Conservation (phyloP, 2,329 filamentous ascomycete genomes). For the Pseudophaeomoniella oleicola region DNA sequence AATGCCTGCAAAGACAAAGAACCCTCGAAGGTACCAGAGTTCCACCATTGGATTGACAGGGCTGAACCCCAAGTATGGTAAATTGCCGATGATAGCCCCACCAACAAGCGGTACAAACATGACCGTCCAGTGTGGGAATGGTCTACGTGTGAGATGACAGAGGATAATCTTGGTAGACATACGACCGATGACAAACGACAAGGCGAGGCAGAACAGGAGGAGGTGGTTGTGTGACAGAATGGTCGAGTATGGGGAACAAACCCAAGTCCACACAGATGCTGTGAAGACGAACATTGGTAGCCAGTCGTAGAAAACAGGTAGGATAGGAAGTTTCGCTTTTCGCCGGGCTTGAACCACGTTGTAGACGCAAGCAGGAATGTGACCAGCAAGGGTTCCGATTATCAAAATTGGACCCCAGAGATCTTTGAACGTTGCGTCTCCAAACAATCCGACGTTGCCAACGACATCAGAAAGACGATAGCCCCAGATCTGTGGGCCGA, state of each 20-base stretch:
- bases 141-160: conserved; percentile 80
- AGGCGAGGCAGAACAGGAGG: conserved; percentile 78
- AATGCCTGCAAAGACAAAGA: conserved; percentile 69
- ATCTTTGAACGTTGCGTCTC: conserved; percentile 64
- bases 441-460: conserved; percentile 47
- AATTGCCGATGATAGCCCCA: conserved; percentile 68
- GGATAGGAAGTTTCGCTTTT: conserved; percentile 55
- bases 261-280: conserved; percentile 70
- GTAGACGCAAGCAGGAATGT: conserved; percentile 77
- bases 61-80: conserved; percentile 57
- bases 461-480: conserved; percentile 57
- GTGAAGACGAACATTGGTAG: conserved; percentile 77
- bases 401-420: conserved; percentile 68
- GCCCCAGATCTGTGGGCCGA: conserved; percentile 77
- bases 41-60: conserved; percentile 51
- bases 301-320: conserved; percentile 86
- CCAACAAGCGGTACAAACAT: conserved; percentile 77
- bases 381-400: conserved; percentile 50
- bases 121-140: conserved; percentile 93
- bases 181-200: conserved; percentile 94
- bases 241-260: conserved; percentile 77
- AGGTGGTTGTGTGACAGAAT: conserved; percentile 74
- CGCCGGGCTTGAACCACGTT: conserved; percentile 71
- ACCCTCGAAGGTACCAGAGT: conserved; percentile 67
- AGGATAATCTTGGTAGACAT: conserved; percentile 99